Base-by-base conservation (phyloP, 129 eudicot genomes). In the Rutidosis leptorrhynchoides region DNA sequence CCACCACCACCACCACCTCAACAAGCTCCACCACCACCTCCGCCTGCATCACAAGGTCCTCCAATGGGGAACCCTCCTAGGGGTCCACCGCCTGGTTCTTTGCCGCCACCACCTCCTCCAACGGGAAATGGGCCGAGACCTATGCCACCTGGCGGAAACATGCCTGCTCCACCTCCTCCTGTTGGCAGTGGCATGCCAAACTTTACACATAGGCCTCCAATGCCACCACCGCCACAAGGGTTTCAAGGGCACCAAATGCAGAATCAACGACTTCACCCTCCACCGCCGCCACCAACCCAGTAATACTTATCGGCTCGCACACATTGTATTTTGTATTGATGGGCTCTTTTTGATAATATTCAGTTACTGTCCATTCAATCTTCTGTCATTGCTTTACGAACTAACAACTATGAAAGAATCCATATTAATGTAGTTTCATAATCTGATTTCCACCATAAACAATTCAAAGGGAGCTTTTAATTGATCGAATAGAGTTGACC, bases 121-220 rank as follows among this genome's bases (percentile, higher is more conserved):
- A 79, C 82, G 83, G 86, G 78, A 49, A 85, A 88, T 58, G 98
- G 96, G 25, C 98, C 96, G 2, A 78, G 98, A 72, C 95, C 96
- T 40, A 88, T 87, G 95, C 96, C 96, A 17, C 98, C 96, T 33
- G 94, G 94, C 56, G 97, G 90, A 19, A 77, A 80, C 64, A 69
- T 83, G 58, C 90, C 97, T 58, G 93, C 95, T 7, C 95, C 96
- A 43, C 93, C 95, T 27, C 97, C 97, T 26, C 90, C 96, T 29
- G 72, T 65, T 19, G 88, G 86, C 25, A 62, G 87, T 67, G 90
- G 95, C 23, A 91, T 91, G 97, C 76, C 83, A 2, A 90, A 87
- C 68, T 91, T 85, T 57, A 87, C 92, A 65, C 95, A 92, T 14
- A 87, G 91, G 65, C 48, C 75, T 57, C 92, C 93, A 11, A 81